Evolutionary conservation across 1,284 basidiomycete genomes (phyloP).

Genomic region (Puccinia horiana): DNA sequence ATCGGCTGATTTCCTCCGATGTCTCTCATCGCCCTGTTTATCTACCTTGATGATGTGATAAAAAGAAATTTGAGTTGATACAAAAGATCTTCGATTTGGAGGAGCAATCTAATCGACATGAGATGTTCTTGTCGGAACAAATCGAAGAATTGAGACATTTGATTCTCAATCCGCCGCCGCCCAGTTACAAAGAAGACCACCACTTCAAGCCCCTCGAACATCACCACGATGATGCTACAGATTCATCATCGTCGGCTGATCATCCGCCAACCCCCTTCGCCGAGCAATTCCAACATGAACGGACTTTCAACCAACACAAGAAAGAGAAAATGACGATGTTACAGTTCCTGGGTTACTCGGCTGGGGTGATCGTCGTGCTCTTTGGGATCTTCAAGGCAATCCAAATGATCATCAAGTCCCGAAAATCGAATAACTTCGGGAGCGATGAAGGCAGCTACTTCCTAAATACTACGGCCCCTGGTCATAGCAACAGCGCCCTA

Average conservation of each 20-base stretch:
- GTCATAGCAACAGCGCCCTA: conserved; percentile 4
- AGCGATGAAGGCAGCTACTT: conserved; percentile 47
- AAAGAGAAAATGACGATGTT: conserved; percentile 15
- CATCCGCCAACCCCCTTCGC: conserved; percentile 4
- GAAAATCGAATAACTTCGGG: conserved; percentile 13
- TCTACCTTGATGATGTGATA: too few relatives aligned
- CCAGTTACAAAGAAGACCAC: conserved; percentile 16
- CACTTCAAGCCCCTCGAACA: conserved; percentile 40
- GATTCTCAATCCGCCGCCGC: conserved; percentile 26
- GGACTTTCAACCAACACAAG: background rate
- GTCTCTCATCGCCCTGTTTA: background rate
- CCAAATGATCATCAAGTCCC: conserved; percentile 13
- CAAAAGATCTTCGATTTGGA: conserved; percentile 36
- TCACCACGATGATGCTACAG: conserved; percentile 32
- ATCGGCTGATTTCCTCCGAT: background rate
- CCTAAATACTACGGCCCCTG: conserved; percentile 20
- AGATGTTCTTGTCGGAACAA: conserved; percentile 41
- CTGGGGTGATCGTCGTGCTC: conserved; percentile 1
- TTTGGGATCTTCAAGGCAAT: background rate
- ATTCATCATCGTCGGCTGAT: conserved; percentile 1
- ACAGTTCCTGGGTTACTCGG: background rate
- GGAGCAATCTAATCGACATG: conserved; percentile 30
- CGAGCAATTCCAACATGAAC: background rate
- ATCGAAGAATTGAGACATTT: conserved; percentile 44
- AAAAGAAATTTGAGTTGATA: conserved; percentile 19